Conservation (phyloP, 2,329 filamentous ascomycete genomes). For the Ophiosphaerella herpotricha region DNA sequence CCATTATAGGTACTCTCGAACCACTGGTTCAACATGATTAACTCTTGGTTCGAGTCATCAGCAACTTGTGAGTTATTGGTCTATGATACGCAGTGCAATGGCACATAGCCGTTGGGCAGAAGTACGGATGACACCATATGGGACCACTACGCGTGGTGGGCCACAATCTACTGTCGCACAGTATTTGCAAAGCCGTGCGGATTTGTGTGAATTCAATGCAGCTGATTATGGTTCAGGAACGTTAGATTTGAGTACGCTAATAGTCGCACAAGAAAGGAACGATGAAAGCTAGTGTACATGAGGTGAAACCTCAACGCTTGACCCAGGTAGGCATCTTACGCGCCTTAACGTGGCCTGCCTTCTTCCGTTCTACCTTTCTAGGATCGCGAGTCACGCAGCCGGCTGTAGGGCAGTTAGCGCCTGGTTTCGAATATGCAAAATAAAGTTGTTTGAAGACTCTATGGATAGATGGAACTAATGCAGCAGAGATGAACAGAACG, state of each 20-base stretch:
- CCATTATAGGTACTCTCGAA: no score
- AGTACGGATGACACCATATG: no score
- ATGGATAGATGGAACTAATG: conserved; percentile 3
- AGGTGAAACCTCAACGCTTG: conserved; percentile 64
- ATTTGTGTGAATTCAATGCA: no score
- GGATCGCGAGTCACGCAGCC: conserved; percentile 90
- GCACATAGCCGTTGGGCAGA: no score
- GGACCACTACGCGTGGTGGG: no score
- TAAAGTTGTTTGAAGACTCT: conserved; percentile 7
- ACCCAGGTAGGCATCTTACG: conserved; percentile 99
- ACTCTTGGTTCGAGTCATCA: no score
- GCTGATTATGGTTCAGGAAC: no score
- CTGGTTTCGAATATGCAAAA: conserved; percentile 13
- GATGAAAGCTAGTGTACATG: conserved; percentile 34
- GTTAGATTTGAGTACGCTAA: not conserved
- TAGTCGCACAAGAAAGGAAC: not conserved
- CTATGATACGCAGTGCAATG: no score
- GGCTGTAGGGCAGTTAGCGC: conserved; percentile 64
- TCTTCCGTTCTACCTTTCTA: conserved; percentile 96
- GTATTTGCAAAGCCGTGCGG: no score
- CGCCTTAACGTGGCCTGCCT: conserved; percentile 92
- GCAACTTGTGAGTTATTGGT: no score
- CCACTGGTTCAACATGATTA: no score
- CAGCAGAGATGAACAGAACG: not conserved
- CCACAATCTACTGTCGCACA: not conserved